Base-by-base conservation (phyloP, 2,329 filamentous ascomycete species). In the Thyridium curvatum region DNA sequence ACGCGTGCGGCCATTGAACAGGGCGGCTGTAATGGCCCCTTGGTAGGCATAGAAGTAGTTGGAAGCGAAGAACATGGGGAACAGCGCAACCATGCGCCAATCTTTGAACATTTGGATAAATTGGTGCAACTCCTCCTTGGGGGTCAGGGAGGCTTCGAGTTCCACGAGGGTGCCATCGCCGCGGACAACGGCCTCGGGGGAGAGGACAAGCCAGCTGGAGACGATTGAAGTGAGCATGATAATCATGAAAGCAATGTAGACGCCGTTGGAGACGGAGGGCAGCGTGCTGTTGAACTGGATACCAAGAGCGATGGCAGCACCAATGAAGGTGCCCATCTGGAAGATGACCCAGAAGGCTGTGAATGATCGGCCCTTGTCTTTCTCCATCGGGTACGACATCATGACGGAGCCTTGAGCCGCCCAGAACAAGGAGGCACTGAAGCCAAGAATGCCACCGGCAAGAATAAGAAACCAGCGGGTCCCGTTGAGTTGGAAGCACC, bases 21-120 rank as follows among this genome's bases (percentile, higher is more conserved):
- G 74, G 34, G 77, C 74, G 12, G 69, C 67, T 49, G 89, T 89
- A 60, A 89, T 72, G 35, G 71, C 73, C 53, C 87, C 87, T 51
- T 90, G 86, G 58, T 90, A 91, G 40, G 79, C 79, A 61, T 86
- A 86, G 62, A 91, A 91, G 82, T 84, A 88, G 59, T 91, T 90
- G 55, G 81, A 86, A 16, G 82, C 77, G 57, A 43, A 76, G 66
- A 90, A 90, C 80, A 90, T 86, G 51, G 86, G 86, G 63, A 88
- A 89, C 21, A 89, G 72, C 7, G 80, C 61, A 35, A 88, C 47
- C 48, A 89, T 83, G 54, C 46, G 41, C 45, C 43, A 46, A 34
- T 51, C 48, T 39, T 30, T 42, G 14, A 44, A 17, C 30, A 48
- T 18, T 4, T 30, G 31, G 29, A 18, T 29, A 17, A 51, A 34